These are phyloP conservation scores for Xerophyta viscosa DNA, from an alignment of 106 monocot genomes.

Conservation along the genomic window DNA sequence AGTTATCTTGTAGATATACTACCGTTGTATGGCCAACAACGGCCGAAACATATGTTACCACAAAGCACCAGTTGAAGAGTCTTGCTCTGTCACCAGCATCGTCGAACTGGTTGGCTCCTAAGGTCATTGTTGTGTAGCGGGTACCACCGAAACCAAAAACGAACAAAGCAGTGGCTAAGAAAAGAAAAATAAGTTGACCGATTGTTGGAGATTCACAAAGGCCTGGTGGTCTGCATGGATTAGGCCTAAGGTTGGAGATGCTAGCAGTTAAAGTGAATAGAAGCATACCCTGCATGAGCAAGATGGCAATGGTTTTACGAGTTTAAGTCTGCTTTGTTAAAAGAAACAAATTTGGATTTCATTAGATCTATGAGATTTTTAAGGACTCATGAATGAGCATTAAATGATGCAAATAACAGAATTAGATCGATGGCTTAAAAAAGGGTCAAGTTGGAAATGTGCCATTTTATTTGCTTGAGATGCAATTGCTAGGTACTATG, in stretches of 20 bases:
- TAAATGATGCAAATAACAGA: too few species aligned
- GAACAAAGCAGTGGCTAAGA: neutral
- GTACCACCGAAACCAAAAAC: slow-evolving; percentile 10
- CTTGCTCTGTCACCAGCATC: neutral
- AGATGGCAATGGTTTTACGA: too few species aligned
- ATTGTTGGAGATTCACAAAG: neutral
- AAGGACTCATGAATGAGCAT: too few species aligned
- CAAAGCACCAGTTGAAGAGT: slow-evolving; percentile 15
- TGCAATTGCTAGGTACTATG: too few species aligned
- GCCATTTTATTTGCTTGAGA: too few species aligned
- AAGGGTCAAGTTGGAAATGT: too few species aligned
- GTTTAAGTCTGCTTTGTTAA: too few species aligned
- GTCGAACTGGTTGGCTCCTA: slow-evolving; percentile 16
- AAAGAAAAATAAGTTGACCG: slow-evolving; percentile 3
- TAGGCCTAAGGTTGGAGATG: slow-evolving; percentile 8
- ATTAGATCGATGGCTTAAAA: too few species aligned
- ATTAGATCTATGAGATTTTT: too few species aligned
- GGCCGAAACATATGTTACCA: neutral
- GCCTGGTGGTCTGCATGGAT: neutral
- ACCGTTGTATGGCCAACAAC: neutral
- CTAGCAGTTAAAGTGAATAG: slow-evolving; percentile 13
- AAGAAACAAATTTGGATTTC: too few species aligned
- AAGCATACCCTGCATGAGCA: too few species aligned
- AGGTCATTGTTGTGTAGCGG: slow-evolving; percentile 2
- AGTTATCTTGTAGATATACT: slow-evolving; percentile 12